A percentile compares a stretch with the other conserved stretches of the same genome.
Conservation (phyloP, 257 asterid species). For the Echium plantagineum region DNA sequence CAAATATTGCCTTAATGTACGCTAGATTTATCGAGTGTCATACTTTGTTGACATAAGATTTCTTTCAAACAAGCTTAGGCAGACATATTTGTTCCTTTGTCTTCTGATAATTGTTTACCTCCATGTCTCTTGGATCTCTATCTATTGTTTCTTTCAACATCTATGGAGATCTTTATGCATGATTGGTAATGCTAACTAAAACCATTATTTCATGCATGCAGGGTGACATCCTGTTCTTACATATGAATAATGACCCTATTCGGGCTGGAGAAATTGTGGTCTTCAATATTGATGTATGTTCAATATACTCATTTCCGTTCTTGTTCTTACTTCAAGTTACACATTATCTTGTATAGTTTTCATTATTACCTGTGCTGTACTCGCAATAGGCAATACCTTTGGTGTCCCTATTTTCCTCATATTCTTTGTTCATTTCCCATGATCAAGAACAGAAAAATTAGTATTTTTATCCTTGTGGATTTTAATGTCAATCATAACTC, state of each 20-base stretch:
- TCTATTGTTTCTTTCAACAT: neutral
- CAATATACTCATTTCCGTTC: neutral
- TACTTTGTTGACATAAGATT: no score
- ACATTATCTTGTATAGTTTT: neutral
- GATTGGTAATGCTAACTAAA: neutral
- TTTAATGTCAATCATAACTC: neutral
- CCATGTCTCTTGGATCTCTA: neutral
- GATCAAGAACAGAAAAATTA: neutral
- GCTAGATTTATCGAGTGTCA: no score
- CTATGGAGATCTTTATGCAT: neutral
- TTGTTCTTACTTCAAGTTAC: neutral
- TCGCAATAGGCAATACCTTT: neutral
- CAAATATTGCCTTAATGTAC: no score
- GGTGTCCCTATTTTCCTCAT: neutral
- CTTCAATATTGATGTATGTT: conserved; percentile 83
- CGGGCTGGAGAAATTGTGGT: conserved; percentile 99
- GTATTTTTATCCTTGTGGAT: no score
- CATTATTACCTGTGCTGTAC: neutral
- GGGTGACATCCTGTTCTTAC: conserved; percentile 99
- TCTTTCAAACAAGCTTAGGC: neutral
- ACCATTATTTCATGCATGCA: conserved; percentile 36
- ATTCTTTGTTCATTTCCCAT: neutral
- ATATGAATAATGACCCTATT: conserved; percentile 88
- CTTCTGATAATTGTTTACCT: neutral
- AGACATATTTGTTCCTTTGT: neutral